Evolutionary conservation across 1,284 basidiomycete species (phyloP).

Genomic region (Boletellus deceptivus): DNA sequence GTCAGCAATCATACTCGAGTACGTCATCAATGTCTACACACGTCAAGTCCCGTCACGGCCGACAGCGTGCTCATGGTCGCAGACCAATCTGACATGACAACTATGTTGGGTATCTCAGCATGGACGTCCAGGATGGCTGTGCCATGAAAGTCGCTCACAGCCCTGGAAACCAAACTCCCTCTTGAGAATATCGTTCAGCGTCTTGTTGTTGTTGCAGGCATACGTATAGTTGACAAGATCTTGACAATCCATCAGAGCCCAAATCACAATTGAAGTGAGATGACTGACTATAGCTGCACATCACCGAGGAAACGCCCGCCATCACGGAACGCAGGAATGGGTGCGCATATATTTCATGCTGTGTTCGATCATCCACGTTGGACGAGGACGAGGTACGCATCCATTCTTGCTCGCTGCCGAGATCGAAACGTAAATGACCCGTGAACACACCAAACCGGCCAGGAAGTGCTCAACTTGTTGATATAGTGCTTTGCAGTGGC

Average conservation of each 20-base stretch:
- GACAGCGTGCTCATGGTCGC: conserved; percentile 38
- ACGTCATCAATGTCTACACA: conserved; percentile 12
- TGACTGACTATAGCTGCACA: conserved; percentile 69
- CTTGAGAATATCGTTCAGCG: conserved; percentile 56
- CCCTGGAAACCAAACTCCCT: conserved; percentile 58
- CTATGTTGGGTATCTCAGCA: conserved; percentile 12
- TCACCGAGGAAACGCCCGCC: conserved; percentile 66
- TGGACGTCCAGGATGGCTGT: background rate
- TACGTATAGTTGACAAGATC: conserved; percentile 48
- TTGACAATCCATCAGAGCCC: conserved; percentile 12
- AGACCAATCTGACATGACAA: conserved; percentile 41
- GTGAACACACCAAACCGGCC: background rate
- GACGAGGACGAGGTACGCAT: conserved; percentile 38
- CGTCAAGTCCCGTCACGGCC: conserved; percentile 49
- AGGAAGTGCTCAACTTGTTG: conserved; percentile 44
- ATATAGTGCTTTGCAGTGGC: conserved; percentile 66
- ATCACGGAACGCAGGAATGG: conserved; percentile 47
- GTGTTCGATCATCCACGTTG: conserved; percentile 65
- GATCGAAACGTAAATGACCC: conserved; percentile 22
- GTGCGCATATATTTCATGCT: conserved; percentile 59
- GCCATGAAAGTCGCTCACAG: conserved; percentile 30
- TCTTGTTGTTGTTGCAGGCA: conserved; percentile 54
- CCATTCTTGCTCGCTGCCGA: conserved; percentile 43
- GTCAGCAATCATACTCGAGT: background rate
- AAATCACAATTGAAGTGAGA: background rate